Conservation (phyloP, 1,139 yeast genomes). For the Yamadazyma mexicana region DNA sequence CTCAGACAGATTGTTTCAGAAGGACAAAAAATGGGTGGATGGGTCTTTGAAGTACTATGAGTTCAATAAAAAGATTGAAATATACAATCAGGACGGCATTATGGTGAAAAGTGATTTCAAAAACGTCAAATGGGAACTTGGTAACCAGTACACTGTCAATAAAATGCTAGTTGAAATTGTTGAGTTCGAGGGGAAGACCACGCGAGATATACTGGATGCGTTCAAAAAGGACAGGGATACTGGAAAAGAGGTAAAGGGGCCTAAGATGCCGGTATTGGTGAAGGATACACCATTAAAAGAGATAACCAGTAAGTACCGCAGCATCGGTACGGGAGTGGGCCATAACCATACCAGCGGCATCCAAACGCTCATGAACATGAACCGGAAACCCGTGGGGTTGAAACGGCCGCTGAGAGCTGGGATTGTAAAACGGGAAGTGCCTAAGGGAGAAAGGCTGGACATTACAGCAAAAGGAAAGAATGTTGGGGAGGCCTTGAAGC, state of each 20-base stretch:
- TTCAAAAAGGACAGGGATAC: conserved; percentile 1
- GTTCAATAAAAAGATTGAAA: conserved; percentile 48
- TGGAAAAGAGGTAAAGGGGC: neutral
- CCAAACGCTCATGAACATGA: neutral
- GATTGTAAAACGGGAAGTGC: no score
- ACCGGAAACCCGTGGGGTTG: neutral
- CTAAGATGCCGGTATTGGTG: neutral
- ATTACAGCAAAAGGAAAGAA: no score
- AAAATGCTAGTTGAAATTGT: conserved; percentile 13
- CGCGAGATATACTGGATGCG: conserved; percentile 10
- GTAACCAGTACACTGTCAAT: conserved; percentile 12
- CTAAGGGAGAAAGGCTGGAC: no score
- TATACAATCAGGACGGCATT: conserved; percentile 37
- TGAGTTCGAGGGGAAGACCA: conserved; percentile 7
- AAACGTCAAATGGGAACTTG: conserved; percentile 8
- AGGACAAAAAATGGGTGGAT: conserved; percentile 55
- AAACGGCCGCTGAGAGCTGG: neutral
- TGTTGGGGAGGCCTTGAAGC: no score
- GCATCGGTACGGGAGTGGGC: neutral
- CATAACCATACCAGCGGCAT: neutral
- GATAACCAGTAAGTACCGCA: neutral
- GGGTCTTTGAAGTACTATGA: conserved; percentile 50
- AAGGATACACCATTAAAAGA: neutral
- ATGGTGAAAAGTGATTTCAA: conserved; percentile 33
- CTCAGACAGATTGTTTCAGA: conserved; percentile 48